Percentiles rank a stretch among this genome's conserved stretches.
phyloP scores from a whole-genome alignment of 1,139 yeast genomes.

The Lodderomyces beijingensis region DNA sequence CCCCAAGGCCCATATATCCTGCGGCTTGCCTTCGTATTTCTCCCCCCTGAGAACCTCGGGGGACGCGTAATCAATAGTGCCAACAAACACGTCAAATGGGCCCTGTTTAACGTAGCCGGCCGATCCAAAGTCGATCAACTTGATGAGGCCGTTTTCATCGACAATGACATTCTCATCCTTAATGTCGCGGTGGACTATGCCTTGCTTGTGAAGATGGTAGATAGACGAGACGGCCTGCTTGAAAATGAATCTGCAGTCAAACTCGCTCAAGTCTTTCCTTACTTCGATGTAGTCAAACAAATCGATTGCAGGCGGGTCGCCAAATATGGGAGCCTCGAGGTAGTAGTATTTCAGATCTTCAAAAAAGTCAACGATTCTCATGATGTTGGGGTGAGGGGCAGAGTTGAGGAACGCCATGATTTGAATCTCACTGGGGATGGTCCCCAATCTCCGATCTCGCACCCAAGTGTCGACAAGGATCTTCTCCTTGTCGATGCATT shows the following conservation, averaged over 20 bases:
- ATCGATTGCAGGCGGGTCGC: conserved; percentile 85
- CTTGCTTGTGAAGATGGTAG: conserved; percentile 74
- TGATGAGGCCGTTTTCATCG: conserved; percentile 70
- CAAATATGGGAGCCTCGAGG: conserved; percentile 87
- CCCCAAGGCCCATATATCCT: conserved; percentile 96
- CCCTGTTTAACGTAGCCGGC: conserved; percentile 89
- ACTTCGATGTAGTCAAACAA: conserved; percentile 87
- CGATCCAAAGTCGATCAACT: conserved; percentile 91
- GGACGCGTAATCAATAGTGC: conserved; percentile 95
- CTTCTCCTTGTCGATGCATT: conserved; percentile 86
- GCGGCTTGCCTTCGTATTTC: conserved; percentile 87
- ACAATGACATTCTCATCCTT: conserved; percentile 93
- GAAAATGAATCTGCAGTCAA: conserved; percentile 72
- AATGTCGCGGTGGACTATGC: conserved; percentile 90
- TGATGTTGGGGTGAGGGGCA: conserved; percentile 81
- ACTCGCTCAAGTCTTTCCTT: conserved; percentile 71
- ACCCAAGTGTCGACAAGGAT: conserved; percentile 97
- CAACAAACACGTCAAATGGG: conserved; percentile 95
- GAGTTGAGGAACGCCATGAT: conserved; percentile 75
- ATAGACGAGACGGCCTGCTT: conserved; percentile 76
- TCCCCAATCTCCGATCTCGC: conserved; percentile 82
- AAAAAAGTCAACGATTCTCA: conserved; percentile 81
- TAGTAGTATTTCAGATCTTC: conserved; percentile 88
- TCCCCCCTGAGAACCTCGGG: conserved; percentile 91
- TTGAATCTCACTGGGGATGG: conserved; percentile 92